Conservation (phyloP, 805 yeast species). For the Starmerella etchellsii region DNA sequence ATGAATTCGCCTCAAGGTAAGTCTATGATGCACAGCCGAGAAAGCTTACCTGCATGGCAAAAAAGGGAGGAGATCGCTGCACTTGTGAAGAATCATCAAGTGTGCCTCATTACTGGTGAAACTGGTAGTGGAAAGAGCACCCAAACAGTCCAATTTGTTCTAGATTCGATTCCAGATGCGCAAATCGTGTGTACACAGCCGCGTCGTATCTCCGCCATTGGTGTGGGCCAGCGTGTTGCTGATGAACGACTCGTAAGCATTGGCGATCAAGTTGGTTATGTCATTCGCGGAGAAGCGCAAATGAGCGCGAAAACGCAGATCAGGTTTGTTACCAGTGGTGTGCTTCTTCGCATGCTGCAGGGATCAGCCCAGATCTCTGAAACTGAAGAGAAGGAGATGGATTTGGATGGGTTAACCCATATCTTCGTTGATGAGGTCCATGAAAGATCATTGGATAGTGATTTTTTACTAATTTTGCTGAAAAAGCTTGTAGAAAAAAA, state of each 20-base stretch:
- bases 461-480: constrained; percentile 64
- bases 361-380: constrained; percentile 26
- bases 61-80: constrained; percentile 44
- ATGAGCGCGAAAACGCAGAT: constrained; percentile 45
- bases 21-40: constrained; percentile 36
- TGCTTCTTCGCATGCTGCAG: constrained; percentile 73
- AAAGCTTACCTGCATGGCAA: constrained; percentile 72
- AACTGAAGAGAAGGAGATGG: not conserved
- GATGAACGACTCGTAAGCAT: constrained; percentile 56
- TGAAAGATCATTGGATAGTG: constrained; percentile 85
- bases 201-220: constrained; percentile 87
- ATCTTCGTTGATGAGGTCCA: constrained; percentile 93
- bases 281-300: constrained; percentile 80
- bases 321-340: constrained; percentile 89
- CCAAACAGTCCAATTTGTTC: constrained; percentile 77
- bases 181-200: constrained; percentile 83
- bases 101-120: constrained; percentile 82
- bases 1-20: constrained; percentile 27
- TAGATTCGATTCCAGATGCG: constrained; percentile 46
- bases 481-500: constrained; percentile 41
- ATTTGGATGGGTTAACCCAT: constrained; percentile 36
- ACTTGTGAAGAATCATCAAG: constrained; percentile 44
- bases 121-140: constrained; percentile 97
- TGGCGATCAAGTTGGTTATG: constrained; percentile 76
- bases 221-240: constrained; percentile 83